These are phyloP conservation scores for Hortaea werneckii DNA, from an alignment of 2,329 filamentous ascomycete species.

Conservation along the genomic window DNA sequence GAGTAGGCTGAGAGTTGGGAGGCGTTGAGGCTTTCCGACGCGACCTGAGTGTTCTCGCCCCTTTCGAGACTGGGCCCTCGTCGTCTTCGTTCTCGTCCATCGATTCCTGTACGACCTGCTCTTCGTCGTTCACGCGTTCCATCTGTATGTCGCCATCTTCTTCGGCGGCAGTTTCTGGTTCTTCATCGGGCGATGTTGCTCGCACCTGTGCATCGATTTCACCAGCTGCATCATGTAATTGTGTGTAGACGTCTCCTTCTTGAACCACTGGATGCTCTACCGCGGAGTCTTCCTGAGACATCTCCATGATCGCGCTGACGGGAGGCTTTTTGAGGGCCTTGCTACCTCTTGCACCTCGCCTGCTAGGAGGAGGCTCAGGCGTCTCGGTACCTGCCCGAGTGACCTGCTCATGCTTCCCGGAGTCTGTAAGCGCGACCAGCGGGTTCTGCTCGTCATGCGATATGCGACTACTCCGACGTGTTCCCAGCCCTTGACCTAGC, in stretches of 20 bases:
- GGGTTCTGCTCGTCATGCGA: slow-evolving; percentile 48
- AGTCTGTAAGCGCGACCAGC: slow-evolving; percentile 48
- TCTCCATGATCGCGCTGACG: slow-evolving; percentile 41
- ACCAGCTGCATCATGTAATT: slow-evolving; percentile 15
- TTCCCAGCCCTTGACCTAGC: slow-evolving; percentile 13
- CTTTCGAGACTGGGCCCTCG: slow-evolving; percentile 40
- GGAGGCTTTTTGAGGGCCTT: slow-evolving; percentile 41
- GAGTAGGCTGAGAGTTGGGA: slow-evolving; percentile 19
- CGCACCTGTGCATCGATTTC: slow-evolving; percentile 24
- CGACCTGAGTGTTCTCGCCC: slow-evolving; percentile 24
- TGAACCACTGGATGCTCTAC: slow-evolving; percentile 26
- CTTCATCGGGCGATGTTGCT: slow-evolving; percentile 16
- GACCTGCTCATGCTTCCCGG: slow-evolving; percentile 46
- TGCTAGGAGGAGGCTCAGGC: slow-evolving; percentile 28
- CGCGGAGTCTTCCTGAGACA: slow-evolving; percentile 40
- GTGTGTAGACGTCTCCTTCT: slow-evolving; percentile 23
- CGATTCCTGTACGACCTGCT: slow-evolving; percentile 35
- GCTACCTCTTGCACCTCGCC: slow-evolving; percentile 33
- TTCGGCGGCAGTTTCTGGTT: slow-evolving; percentile 17
- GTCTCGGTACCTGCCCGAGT: slow-evolving; percentile 46
- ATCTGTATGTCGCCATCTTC: slow-evolving; percentile 26
- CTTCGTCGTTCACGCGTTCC: slow-evolving; percentile 28
- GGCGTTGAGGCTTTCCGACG: slow-evolving; percentile 23
- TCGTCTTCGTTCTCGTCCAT: slow-evolving; percentile 48
- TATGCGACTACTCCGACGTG: slow-evolving; percentile 48